phyloP scores from a whole-genome alignment of 345 rosid species.

The Lumnitzera racemosa region DNA sequence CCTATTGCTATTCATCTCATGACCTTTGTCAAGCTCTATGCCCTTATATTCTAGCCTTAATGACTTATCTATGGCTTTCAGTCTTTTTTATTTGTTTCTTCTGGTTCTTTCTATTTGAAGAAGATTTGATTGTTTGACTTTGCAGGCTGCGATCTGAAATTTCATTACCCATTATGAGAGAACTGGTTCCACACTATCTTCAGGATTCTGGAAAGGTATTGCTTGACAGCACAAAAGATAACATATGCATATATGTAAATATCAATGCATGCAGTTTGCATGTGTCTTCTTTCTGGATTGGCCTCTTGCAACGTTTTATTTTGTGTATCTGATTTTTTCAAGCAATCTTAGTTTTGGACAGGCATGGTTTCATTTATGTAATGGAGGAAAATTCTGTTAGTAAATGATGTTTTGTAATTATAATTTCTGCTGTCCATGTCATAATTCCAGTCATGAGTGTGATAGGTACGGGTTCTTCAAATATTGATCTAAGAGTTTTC shows the following conservation, averaged over 20 bases:
- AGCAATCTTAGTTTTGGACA: neutral
- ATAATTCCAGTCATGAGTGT: too few species aligned
- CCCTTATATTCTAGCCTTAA: too few species aligned
- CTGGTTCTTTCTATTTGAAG: too few species aligned
- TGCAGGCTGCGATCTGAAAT: constrained; percentile 90
- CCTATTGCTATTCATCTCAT: neutral
- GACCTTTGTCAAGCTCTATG: too few species aligned
- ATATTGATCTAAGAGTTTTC: too few species aligned
- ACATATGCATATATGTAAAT: neutral
- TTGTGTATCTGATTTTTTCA: constrained; percentile 1
- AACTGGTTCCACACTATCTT: constrained; percentile 94
- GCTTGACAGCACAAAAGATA: constrained; percentile 4
- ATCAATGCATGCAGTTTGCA: too few species aligned
- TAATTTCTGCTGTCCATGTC: too few species aligned
- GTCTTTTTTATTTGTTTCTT: neutral
- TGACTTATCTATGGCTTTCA: neutral
- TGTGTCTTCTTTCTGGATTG: too few species aligned
- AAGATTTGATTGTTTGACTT: neutral
- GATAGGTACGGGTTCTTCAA: too few species aligned
- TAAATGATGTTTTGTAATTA: too few species aligned
- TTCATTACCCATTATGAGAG: constrained; percentile 90
- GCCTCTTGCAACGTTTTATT: neutral
- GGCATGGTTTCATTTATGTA: too few species aligned
- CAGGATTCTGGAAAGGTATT: constrained; percentile 86
- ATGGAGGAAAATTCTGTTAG: too few species aligned